Evolutionary conservation across 1,139 yeast species (phyloP).

Genomic region (Nakaseomyces kungkrabaensis): DNA sequence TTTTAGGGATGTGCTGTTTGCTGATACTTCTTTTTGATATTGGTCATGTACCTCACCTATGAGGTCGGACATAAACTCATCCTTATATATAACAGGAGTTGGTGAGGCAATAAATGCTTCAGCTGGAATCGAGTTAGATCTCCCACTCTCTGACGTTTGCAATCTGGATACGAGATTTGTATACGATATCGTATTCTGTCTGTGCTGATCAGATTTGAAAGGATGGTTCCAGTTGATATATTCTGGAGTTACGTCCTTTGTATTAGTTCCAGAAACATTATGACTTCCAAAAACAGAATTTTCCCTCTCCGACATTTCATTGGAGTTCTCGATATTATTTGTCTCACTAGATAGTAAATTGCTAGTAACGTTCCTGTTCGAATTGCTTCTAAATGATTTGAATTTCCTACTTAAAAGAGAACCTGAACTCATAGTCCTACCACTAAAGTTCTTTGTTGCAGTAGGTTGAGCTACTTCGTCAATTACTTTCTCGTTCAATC

Average conservation of each 20-base stretch:
- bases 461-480: conserved; percentile 4
- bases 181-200: not conserved
- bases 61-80: conserved; percentile 19
- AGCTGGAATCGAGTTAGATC: conserved; percentile 4
- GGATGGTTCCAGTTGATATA: conserved; percentile 4
- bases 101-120: conserved; percentile 2
- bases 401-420: conserved; percentile 22
- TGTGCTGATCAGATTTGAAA: not conserved
- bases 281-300: conserved; percentile 7
- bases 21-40: conserved; percentile 16
- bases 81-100: conserved; percentile 6
- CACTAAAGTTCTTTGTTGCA: conserved; percentile 6
- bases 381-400: conserved; percentile 16
- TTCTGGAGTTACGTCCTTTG: conserved; percentile 4
- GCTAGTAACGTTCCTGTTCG: not conserved
- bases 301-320: not conserved
- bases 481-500: not conserved
- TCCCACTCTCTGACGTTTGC: conserved; percentile 7
- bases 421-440: conserved; percentile 22
- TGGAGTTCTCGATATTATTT: not conserved
- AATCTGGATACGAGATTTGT: conserved; percentile 4
- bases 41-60: conserved; percentile 17
- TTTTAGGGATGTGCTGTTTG: conserved; percentile 20
- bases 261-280: conserved; percentile 3
- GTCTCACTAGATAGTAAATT: not conserved